Base-by-base conservation (phyloP, 768 basidiomycete genomes). In the Psilocybe cyanescens region DNA sequence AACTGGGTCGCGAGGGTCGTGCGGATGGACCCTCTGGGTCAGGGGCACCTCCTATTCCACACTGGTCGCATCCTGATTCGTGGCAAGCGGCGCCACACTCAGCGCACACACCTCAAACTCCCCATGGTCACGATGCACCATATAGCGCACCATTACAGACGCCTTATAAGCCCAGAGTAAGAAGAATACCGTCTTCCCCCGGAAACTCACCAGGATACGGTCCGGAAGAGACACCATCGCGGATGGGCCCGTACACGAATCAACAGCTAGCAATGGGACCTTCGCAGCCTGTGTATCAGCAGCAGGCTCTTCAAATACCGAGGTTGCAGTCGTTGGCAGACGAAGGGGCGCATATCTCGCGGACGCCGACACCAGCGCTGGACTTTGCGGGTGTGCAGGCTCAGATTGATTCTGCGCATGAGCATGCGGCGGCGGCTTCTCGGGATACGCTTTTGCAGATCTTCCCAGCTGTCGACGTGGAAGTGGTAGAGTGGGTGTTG, bases 401-500 rank as follows among this genome's bases (percentile, higher is more conserved):
- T 19, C 85, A 92, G 77, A 94, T 89, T 65, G 95, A 96, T 70
- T 79, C 78, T 8, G 91, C 91, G 19, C 88, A 92, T 67, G 86
- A 88, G 60, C 82, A 87, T 47, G 92, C 90, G 19, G 85, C 85
- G 14, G 84, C 81, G 14, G 92, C 91, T 2, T 83, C 92, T 54
- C 77, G 81, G 58, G 87, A 88, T 66, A 97, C 95, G 31, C 76
- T 98, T 63, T 75, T 83, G 58, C 94, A 96, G 75, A 97, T 97
- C 63, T 98, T 98, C 82, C 95, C 95, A 1, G 73, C 73, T 8
- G 79, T 91, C 65, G 96, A 98, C 69, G 72, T 73, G 49, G 96
- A 96, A 73, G 86, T 97, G 33, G 83, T 94, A 45, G 92, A 95
- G 61, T 90, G 86, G 85, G 94, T 98, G 37, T 76, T 97, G 60